Conservation (phyloP, 169 alveolate genomes). For the Plasmodium chabaudi region DNA sequence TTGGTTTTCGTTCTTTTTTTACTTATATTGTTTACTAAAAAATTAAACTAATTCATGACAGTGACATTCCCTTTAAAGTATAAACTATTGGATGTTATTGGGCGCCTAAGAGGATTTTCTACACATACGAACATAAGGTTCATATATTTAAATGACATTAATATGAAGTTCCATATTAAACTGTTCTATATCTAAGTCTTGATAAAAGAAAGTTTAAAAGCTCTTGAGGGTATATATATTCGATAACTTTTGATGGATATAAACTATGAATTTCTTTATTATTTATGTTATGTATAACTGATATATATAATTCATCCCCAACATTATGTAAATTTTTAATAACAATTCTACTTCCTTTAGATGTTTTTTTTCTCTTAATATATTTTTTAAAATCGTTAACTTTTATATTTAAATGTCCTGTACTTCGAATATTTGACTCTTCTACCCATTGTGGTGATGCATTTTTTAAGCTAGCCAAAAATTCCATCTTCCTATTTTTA, state of each 20-base stretch:
- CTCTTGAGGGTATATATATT: constrained; percentile 74
- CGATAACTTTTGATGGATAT: constrained; percentile 74
- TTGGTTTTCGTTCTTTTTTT: constrained; percentile 8
- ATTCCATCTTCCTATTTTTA: constrained; percentile 64
- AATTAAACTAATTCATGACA: too few relatives aligned
- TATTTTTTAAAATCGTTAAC: constrained; percentile 74
- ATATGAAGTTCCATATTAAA: not conserved
- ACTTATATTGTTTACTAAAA: not conserved
- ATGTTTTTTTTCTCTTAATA: constrained; percentile 47
- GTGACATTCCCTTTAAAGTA: too few relatives aligned
- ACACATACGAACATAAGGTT: not conserved
- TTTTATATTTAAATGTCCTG: constrained; percentile 71
- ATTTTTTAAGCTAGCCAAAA: constrained; percentile 72
- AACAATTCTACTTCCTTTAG: constrained; percentile 56
- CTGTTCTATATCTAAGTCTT: constrained; percentile 69
- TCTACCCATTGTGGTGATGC: constrained; percentile 73
- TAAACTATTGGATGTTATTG: too few relatives aligned
- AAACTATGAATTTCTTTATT: constrained; percentile 68
- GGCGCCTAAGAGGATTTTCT: too few relatives aligned
- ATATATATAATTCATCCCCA: constrained; percentile 73
- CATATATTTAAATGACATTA: not conserved
- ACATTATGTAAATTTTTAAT: constrained; percentile 70
- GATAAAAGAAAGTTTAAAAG: constrained; percentile 69
- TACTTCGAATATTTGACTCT: constrained; percentile 66
- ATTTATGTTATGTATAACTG: constrained; percentile 71